Percentiles rank a stretch among this genome's conserved stretches.
These are phyloP conservation scores for Usnea hakonensis DNA, from an alignment of 495 filamentous ascomycete genomes.

Conservation along the genomic window DNA sequence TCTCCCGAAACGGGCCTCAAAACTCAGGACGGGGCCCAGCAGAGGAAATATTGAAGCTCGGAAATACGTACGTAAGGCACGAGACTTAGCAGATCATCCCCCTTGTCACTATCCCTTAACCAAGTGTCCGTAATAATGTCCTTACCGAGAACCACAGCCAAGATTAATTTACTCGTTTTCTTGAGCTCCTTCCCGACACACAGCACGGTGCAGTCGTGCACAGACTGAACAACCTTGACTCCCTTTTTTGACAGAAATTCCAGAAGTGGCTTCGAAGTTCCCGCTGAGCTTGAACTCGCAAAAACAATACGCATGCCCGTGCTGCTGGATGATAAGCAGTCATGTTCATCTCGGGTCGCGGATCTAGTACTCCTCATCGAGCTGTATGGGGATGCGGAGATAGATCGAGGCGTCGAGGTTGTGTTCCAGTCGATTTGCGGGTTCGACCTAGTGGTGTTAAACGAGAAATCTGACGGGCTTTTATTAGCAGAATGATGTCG, in stretches of 20 bases:
- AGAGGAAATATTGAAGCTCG: too few relatives aligned
- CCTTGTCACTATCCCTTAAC: constrained; percentile 27
- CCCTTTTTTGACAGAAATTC: constrained; percentile 31
- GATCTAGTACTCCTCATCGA: constrained; percentile 18
- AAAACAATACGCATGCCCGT: constrained; percentile 13
- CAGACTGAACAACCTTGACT: constrained; percentile 20
- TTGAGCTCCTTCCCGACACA: constrained; percentile 33
- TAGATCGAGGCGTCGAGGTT: not conserved
- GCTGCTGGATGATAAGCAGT: not conserved
- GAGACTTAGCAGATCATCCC: constrained; percentile 23
- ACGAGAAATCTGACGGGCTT: not conserved
- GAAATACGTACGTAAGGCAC: too few relatives aligned
- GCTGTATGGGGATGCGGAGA: not conserved
- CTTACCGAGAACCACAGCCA: constrained; percentile 29
- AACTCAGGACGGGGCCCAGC: too few relatives aligned
- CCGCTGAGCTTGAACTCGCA: constrained; percentile 18
- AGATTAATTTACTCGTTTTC: constrained; percentile 34
- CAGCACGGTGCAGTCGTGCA: constrained; percentile 28
- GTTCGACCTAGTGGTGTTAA: not conserved
- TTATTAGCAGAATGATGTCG: not conserved
- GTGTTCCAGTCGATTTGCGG: not conserved
- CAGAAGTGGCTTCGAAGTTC: constrained; percentile 12
- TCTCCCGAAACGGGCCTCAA: too few relatives aligned
- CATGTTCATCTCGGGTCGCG: not conserved
- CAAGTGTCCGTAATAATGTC: constrained; percentile 35